phyloP scores from a whole-genome alignment of 2,329 filamentous ascomycete species.

The Cyphellophora europaea region DNA sequence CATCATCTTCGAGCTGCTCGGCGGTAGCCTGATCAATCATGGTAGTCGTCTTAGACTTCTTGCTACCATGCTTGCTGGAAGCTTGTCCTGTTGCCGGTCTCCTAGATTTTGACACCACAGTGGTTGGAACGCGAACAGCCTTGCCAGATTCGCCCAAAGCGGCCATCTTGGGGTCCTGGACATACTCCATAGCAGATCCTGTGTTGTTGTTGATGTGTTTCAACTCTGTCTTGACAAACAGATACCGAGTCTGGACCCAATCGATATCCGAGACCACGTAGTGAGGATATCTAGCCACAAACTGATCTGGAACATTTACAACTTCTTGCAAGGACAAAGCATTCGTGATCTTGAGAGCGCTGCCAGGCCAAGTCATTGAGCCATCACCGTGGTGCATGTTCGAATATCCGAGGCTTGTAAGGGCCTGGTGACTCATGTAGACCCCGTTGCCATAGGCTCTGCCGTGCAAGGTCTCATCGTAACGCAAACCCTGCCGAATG shows the following conservation, averaged over 20 bases:
- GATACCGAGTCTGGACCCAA: conserved; percentile 85
- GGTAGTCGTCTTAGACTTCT: conserved; percentile 8
- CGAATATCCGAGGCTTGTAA: conserved; percentile 47
- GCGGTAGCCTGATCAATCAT: conserved; percentile 7
- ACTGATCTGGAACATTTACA: conserved; percentile 61
- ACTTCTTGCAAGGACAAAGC: conserved; percentile 77
- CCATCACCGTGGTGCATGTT: conserved; percentile 1
- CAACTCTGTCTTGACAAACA: conserved; percentile 49
- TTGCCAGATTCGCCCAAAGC: conserved; percentile 30
- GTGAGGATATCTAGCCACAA: conserved; percentile 46
- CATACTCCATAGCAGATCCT: conserved; percentile 3
- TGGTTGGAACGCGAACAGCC: conserved; percentile 42
- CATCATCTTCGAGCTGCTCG: conserved; percentile 12
- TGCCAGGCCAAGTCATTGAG: conserved; percentile 52
- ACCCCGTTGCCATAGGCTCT: conserved; percentile 70
- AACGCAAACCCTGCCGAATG: conserved; percentile 72
- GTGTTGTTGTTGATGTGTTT: not conserved
- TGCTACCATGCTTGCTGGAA: conserved; percentile 9
- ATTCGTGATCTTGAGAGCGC: conserved; percentile 47
- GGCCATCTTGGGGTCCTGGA: conserved; percentile 23
- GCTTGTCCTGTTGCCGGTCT: conserved; percentile 19
- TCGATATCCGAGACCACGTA: conserved; percentile 67
- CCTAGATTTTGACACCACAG: conserved; percentile 38
- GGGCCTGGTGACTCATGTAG: conserved; percentile 61
- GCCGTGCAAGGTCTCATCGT: conserved; percentile 52